Base-by-base conservation (phyloP, 1,284 basidiomycete genomes). In the Cutaneotrichosporon daszewskae region DNA sequence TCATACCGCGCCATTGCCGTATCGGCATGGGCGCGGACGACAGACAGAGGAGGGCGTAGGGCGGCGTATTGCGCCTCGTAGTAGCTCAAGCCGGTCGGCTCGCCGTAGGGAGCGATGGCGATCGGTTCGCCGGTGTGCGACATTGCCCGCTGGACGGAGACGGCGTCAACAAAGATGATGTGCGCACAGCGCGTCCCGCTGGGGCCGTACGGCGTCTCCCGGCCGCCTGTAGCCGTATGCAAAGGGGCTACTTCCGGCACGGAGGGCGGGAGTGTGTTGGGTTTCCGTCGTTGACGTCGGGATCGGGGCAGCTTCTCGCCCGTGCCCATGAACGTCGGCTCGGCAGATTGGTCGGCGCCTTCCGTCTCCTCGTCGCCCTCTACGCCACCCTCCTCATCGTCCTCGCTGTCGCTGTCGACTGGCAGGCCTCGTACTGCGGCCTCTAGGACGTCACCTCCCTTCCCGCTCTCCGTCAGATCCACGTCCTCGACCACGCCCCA, bases 401-500 rank as follows among this genome's bases (percentile, higher is more conserved):
- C 49, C 4, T 58, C 60, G 12, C 50, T 44, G 12, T 54, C 54
- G 12, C 57, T 51, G 14, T 61, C 62, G 3, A 50, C 44, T 1
- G 39, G 53, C 31, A 54, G 42, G 23, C 53, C 66, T 40, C 36
- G 54, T 14, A 62, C 64, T 22, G 60, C 59, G 26, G 48, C 38
- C 43, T 65, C 68, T n/a, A 66, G 47, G 1, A 55, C 51, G 45
- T 67, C 56, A 13, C 55, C 58, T 16, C 50, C 46, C 10, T 39
- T 45, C 13, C 45, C 22, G 11, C 35, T 50, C 6, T 51, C 52
- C 4, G 60, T 58, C 32, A 88, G 83, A 1, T 80, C 60, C 3
- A 89, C 80, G 43, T 73, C 75, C 68, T 92, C 88, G 12, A 91
- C 76, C 0, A 82, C 82, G 14, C 88, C 89, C 48, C 76, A 80